These are phyloP conservation scores for Cryptomeria japonica DNA, from an alignment of 75 land plant genomes.

Conservation along the genomic window DNA sequence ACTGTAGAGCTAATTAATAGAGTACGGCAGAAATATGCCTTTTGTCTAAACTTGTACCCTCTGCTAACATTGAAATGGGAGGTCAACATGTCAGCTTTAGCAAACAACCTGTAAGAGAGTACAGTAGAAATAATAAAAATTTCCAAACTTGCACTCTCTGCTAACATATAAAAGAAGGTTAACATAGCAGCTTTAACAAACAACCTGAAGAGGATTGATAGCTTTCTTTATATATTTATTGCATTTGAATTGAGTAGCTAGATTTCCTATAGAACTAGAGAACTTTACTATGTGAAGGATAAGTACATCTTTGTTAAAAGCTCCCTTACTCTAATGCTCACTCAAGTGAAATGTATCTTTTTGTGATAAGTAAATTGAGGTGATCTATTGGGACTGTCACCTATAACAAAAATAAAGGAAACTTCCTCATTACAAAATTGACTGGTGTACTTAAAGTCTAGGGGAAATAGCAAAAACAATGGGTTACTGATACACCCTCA, in stretches of 20 bases:
- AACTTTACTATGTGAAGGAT: not conserved
- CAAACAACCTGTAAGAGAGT: not conserved
- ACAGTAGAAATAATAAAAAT: not conserved
- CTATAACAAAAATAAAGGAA: no score
- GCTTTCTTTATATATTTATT: not conserved
- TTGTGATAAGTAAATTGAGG: no score
- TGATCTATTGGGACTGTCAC: no score
- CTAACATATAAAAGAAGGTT: not conserved
- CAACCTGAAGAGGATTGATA: not conserved
- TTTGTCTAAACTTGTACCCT: not conserved
- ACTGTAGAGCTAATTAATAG: not conserved
- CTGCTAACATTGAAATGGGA: not conserved
- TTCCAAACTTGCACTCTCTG: not conserved
- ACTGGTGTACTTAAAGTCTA: no score
- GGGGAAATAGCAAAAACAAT: no score
- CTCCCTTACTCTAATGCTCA: not conserved
- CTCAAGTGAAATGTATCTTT: not conserved
- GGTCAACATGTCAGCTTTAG: no score
- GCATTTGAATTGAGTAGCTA: not conserved
- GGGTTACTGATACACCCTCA: no score
- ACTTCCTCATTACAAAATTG: no score
- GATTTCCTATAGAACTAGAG: not conserved
- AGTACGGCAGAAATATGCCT: not conserved
- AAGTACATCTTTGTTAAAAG: not conserved
- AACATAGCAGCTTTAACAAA: not conserved